Base-by-base conservation (phyloP, 1,284 basidiomycete species). In the Psilocybe mexicana region DNA sequence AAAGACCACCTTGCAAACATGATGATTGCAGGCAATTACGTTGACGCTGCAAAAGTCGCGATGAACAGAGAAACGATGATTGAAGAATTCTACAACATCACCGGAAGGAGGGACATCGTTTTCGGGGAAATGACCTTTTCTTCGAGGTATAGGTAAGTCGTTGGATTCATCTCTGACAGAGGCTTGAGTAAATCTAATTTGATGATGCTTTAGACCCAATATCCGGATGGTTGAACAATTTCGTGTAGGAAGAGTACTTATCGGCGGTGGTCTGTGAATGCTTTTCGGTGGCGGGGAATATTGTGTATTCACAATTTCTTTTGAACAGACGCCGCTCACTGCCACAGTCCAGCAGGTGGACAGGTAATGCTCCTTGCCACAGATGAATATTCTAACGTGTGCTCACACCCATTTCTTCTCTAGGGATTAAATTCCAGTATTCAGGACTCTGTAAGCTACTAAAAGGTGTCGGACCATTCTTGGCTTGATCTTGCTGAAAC, bases 271-370 rank as follows among this genome's bases (percentile, higher is more conserved):
- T 65, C 25, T 53, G 60, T 56, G 38, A 11, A 11, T 14, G 3
- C 6, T 26, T 25, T 49, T 25, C 36, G 14, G 3, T 33, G 30
- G 24, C 24, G 6, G 43, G 7, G 7, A 11, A 28, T 44, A 1
- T 28, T 36, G 12, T 0, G 25, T 44, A n/a, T 25, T 43, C 5
- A 45, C 47, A n/a, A 46, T 14, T 42, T 18, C 26, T 26, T 43
- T 7, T 54, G 25, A 12, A 12, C 54, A 80, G 79, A 76, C 64
- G 68, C 75, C 44, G 75, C 71, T 2, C 76, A 76, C 62, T 71
- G 75, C 33, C 79, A 81, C 59, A 78, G 73, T 50, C 76, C 76
- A 35, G 68, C 72, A 0, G 79, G 79, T 25, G 77, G 77, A 5
- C 78, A 80, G 51, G 67, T 68, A 53, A 40, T n/a, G 5, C n/a